Base-by-base conservation (phyloP, 768 basidiomycete species). In the Phaeotremella skinneri region DNA sequence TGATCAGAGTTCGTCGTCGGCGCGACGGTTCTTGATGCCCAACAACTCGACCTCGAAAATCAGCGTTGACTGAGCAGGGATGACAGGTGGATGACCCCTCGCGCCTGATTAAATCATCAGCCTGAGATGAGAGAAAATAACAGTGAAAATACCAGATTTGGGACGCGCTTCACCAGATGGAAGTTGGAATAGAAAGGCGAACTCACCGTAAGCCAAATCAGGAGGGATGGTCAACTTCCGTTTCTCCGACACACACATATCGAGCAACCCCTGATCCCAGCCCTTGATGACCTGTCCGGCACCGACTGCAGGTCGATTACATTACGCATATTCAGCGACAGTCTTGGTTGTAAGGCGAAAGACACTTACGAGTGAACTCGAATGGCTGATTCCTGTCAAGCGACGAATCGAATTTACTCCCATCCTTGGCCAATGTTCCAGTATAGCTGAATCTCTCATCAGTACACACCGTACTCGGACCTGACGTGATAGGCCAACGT, bases 381-480 rank as follows among this genome's bases (percentile, higher is more conserved):
- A 97, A 81, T 1, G 92, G 90, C 52, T 78, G 69, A 55, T 83
- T 83, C 37, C 92, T 87, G 80, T 91, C 82, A 5, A 68, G 87
- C 83, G 90, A 91, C 7, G 90, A 92, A 77, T 97, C 92, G 68
- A 97, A 97, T 74, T 92, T 88, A 58, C 82, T 82, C 6, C 91
- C 91, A 51, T 81, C 85, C 9, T 82, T 77, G 66, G 85, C 85
- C 51, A 97, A 77, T 7, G 83, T 93, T 2, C 92, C 93, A 3
- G 89, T 90, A 84, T 93, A 76, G 67, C 75, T 76, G 26, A 2
- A 56, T 43, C 55, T 49, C 27, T 48, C 11, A 48, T 48, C 7
- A 9, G 45, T 51, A 16, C 5, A 51, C 13, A 21, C 16, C 17
- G 52, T 21, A 16, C 31, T n/a, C n/a, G n/a, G n/a, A n/a, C n/a